These are phyloP conservation scores for Skeletonema grethae DNA, from an alignment of 108 stramenopile genomes.

Conservation along the genomic window DNA sequence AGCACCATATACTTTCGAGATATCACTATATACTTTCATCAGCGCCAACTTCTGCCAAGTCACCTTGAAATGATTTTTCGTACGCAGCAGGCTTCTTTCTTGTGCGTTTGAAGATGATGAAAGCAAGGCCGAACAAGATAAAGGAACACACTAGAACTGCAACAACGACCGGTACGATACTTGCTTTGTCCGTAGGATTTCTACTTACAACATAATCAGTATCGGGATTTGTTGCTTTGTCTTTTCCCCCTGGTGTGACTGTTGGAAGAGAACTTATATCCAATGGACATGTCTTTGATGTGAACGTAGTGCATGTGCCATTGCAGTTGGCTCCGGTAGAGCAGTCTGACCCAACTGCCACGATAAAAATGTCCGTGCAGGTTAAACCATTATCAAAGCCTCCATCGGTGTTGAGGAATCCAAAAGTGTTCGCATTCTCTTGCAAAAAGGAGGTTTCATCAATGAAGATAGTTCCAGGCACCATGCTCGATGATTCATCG, in stretches of 20 bases:
- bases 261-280: constrained; percentile 6
- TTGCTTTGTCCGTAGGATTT: not conserved
- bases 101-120: constrained; percentile 25
- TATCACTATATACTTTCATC: too few relatives aligned
- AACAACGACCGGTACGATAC: constrained; percentile 34
- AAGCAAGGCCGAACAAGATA: constrained; percentile 32
- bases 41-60: not conserved
- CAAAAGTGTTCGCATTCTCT: constrained; percentile 35
- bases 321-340: constrained; percentile 15
- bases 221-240: not conserved
- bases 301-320: constrained; percentile 31
- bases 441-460: constrained; percentile 27
- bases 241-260: not conserved
- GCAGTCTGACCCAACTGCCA: constrained; percentile 25
- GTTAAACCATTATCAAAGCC: constrained; percentile 5
- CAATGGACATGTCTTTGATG: constrained; percentile 19
- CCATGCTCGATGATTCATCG: constrained; percentile 11
- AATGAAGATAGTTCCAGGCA: constrained; percentile 43
- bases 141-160: constrained; percentile 31
- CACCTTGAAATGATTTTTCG: not conserved
- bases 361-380: constrained; percentile 35
- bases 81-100: constrained; percentile 10
- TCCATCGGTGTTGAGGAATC: constrained; percentile 29
- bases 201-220: not conserved
- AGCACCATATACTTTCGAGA: not conserved